Evolutionary conservation across 208 protist species (phyloP).

Genomic region (Leishmania arabica): DNA sequence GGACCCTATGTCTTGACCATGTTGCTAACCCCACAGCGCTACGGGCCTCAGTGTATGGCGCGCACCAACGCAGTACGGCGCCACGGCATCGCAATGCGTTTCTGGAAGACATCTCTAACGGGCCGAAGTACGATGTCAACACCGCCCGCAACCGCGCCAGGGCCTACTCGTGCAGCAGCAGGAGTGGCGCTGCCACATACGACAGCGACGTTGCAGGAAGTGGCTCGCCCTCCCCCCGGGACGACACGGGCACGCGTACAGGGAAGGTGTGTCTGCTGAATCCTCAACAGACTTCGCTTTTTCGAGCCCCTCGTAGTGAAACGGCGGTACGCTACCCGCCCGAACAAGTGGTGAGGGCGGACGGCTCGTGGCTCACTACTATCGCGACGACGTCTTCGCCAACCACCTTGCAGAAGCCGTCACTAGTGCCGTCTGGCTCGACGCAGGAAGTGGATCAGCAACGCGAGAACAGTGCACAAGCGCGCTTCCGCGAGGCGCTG

Average conservation of each 20-base stretch:
- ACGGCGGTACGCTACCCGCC: not conserved
- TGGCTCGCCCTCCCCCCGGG: not conserved
- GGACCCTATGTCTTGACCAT: not conserved
- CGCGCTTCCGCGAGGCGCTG: slow-evolving; percentile 23
- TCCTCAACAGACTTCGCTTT: slow-evolving; percentile 25
- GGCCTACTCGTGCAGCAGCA: not conserved
- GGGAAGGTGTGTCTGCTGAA: not conserved
- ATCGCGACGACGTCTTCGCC: not conserved
- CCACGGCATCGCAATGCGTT: slow-evolving; percentile 13
- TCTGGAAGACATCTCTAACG: slow-evolving; percentile 1
- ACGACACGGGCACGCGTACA: not conserved
- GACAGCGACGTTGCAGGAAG: slow-evolving; percentile 20
- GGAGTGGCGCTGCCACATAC: slow-evolving; percentile 21
- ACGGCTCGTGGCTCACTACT: not conserved
- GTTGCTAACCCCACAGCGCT: not conserved
- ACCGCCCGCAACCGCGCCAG: not conserved
- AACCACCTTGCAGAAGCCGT: not conserved
- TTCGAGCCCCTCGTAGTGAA: slow-evolving; percentile 4
- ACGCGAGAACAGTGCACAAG: not conserved
- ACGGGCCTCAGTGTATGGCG: not conserved
- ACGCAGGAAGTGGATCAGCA: not conserved
- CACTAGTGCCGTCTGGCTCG: not conserved
- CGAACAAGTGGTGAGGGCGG: not conserved
- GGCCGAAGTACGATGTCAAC: not conserved
- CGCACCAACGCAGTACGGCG: not conserved